A percentile compares a stretch with the other conserved stretches of the same genome.
phyloP scores from a whole-genome alignment of 176 grass and related monocot genomes.

The Ampelocalamus luodianensis region DNA sequence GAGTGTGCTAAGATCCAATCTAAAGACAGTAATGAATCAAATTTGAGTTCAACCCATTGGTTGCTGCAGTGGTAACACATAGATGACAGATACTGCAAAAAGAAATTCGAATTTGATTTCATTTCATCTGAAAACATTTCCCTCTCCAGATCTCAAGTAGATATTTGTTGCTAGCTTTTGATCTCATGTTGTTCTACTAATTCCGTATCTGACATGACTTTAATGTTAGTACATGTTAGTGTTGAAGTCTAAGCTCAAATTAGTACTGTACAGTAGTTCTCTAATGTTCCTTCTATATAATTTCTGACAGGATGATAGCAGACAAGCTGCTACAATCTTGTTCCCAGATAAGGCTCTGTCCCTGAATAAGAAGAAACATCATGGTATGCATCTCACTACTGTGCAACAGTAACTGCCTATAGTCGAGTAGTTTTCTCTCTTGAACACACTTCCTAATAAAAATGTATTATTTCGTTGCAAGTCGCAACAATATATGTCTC shows the following conservation, averaged over 20 bases:
- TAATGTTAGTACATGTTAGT: conserved; percentile 8
- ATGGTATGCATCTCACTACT: conserved; percentile 59
- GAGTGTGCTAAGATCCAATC: neutral
- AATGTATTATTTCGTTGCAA: neutral
- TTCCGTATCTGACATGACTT: conserved; percentile 6
- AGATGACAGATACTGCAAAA: neutral
- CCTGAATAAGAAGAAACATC: conserved; percentile 91
- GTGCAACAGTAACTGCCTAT: neutral
- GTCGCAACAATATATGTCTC: neutral
- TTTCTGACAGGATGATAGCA: conserved; percentile 84
- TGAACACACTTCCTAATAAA: neutral
- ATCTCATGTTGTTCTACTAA: conserved; percentile 16
- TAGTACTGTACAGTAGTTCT: neutral
- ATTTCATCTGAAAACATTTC: neutral
- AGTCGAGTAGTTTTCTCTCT: neutral
- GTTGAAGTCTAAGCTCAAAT: conserved; percentile 2
- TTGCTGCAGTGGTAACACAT: conserved; percentile 21
- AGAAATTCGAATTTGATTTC: neutral
- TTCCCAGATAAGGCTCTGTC: conserved; percentile 66
- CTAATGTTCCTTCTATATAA: neutral
- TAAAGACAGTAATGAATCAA: conserved; percentile 6
- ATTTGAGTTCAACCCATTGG: neutral
- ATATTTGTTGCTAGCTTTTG: conserved; percentile 14
- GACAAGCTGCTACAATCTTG: conserved; percentile 74
- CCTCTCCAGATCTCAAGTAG: conserved; percentile 9